A percentile compares a stretch with the other conserved stretches of the same genome.
Evolutionary conservation across 2,329 filamentous ascomycete genomes (phyloP).

Genomic region (Rhinocladiella mackenziei): DNA sequence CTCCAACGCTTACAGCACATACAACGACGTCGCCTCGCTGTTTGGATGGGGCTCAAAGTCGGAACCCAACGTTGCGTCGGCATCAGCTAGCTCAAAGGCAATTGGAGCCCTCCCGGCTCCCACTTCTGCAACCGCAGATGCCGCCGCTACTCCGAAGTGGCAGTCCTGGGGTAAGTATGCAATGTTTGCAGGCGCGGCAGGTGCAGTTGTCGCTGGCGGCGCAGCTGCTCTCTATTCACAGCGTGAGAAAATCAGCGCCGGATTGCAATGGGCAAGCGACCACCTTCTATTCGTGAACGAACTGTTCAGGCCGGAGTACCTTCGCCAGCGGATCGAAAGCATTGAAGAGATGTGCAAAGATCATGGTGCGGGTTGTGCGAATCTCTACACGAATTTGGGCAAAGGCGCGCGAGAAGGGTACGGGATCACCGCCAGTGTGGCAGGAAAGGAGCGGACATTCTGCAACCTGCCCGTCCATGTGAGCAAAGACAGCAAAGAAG

Average conservation of each 20-base stretch:
- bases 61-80: conserved; percentile 21
- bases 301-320: conserved; percentile 75
- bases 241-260: conserved; percentile 70
- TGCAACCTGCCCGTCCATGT: conserved; percentile 64
- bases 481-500: conserved; percentile 22
- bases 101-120: conserved; percentile 39
- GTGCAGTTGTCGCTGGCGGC: conserved; percentile 74
- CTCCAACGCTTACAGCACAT: conserved; percentile 64
- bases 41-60: conserved; percentile 54
- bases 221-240: conserved; percentile 83
- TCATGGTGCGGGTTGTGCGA: conserved; percentile 56
- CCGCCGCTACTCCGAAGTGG: conserved; percentile 56
- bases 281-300: conserved; percentile 94
- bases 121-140: conserved; percentile 37
- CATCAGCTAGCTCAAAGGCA: conserved; percentile 21
- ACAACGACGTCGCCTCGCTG: conserved; percentile 57
- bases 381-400: conserved; percentile 83
- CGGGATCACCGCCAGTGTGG: conserved; percentile 48
- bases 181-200: conserved; percentile 76
- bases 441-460: conserved; percentile 69
- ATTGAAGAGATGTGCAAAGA: conserved; percentile 57
- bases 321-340: conserved; percentile 67
- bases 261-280: conserved; percentile 77
- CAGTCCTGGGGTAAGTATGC: conserved; percentile 79
- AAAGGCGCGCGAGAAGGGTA: conserved; percentile 53